phyloP scores from a whole-genome alignment of 495 filamentous ascomycete species.

The Tuber borchii region DNA sequence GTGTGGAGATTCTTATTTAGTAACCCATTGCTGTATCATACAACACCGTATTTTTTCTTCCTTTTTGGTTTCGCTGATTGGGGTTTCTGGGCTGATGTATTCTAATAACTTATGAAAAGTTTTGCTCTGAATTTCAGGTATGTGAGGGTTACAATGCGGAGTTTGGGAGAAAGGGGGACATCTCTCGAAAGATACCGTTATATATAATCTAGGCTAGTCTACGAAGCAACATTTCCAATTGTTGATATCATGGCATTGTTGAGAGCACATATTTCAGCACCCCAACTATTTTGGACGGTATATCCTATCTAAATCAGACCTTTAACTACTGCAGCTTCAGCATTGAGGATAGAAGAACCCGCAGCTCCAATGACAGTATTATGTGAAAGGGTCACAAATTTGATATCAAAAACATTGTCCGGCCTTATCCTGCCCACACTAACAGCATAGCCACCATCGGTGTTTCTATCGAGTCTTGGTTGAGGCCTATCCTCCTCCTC shows the following conservation, averaged over 20 bases:
- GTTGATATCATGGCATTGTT: not conserved
- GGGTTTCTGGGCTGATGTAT: not conserved
- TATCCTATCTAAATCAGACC: slow-evolving; percentile 57
- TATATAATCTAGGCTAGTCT: not conserved
- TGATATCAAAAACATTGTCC: slow-evolving; percentile 73
- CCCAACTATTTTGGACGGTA: not conserved
- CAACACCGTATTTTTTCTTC: not conserved
- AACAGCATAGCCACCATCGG: slow-evolving; percentile 69
- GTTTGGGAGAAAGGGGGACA: not conserved
- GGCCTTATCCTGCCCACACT: slow-evolving; percentile 72
- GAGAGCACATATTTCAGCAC: not conserved
- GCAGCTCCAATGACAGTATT: slow-evolving; percentile 93
- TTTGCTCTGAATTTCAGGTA: not conserved
- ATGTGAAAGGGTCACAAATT: slow-evolving; percentile 75
- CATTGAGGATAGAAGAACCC: slow-evolving; percentile 88
- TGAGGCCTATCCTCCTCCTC: slow-evolving; percentile 76
- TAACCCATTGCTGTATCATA: not conserved
- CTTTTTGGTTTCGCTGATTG: not conserved
- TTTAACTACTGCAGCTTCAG: slow-evolving; percentile 85
- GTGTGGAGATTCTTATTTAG: not conserved
- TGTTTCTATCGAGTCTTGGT: slow-evolving; percentile 72
- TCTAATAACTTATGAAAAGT: not conserved
- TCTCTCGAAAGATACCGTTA: not conserved
- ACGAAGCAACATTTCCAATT: not conserved
- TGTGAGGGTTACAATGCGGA: not conserved